These are phyloP conservation scores for Mortierella sp. DNA, from an alignment of 371 early-diverging fungal species.

Conservation along the genomic window DNA sequence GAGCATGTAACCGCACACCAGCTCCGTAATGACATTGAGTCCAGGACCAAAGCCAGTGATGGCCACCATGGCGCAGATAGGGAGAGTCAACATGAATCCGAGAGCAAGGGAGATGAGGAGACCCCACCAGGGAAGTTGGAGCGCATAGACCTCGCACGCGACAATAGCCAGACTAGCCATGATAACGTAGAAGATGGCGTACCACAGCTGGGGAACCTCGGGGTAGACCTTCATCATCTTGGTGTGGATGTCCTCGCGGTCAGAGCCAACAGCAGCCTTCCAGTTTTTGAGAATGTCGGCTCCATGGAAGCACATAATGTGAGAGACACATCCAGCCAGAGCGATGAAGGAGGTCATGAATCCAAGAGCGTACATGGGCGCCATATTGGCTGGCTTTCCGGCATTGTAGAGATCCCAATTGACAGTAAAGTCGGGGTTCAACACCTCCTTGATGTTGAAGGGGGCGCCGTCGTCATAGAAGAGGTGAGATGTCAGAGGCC, in stretches of 20 bases:
- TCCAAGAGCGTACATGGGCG: constrained; percentile 79
- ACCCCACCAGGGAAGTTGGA: constrained; percentile 77
- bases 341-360: constrained; percentile 75
- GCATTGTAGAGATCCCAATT: constrained; percentile 68
- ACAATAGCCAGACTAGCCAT: constrained; percentile 72
- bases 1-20: constrained; percentile 66
- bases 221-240: constrained; percentile 75
- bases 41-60: constrained; percentile 62
- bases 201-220: constrained; percentile 84
- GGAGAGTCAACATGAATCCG: constrained; percentile 76
- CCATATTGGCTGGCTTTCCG: constrained; percentile 80
- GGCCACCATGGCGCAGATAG: constrained; percentile 83
- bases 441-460: constrained; percentile 66
- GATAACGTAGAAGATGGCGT: constrained; percentile 67
- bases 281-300: constrained; percentile 58
- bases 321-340: constrained; percentile 73
- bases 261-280: constrained; percentile 26
- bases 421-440: constrained; percentile 63
- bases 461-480: constrained; percentile 64
- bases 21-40: constrained; percentile 77
- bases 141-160: constrained; percentile 67
- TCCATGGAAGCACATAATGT: constrained; percentile 67
- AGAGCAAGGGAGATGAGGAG: constrained; percentile 74
- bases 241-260: constrained; percentile 75
- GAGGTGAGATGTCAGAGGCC: constrained; percentile 65